phyloP scores from a whole-genome alignment of 1,284 basidiomycete genomes.

The Earliella scabrosa region DNA sequence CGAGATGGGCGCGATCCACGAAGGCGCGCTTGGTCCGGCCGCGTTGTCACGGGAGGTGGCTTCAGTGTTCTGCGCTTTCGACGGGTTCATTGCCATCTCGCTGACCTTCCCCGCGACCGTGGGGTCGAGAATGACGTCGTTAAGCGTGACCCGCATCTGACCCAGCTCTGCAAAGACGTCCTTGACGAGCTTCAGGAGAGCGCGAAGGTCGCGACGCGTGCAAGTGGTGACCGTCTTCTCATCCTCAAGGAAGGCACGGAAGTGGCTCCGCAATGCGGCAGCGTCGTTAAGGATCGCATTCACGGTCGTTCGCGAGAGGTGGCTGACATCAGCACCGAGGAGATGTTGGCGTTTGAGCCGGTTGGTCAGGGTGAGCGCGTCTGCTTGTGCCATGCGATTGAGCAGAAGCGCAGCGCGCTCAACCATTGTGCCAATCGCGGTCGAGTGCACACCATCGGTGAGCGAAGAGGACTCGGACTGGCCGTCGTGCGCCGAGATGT shows the following conservation, averaged over 20 bases:
- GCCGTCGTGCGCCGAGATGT: constrained; percentile 54
- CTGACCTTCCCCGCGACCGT: constrained; percentile 73
- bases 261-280: constrained; percentile 72
- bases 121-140: constrained; percentile 92
- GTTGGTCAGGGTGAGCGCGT: constrained; percentile 87
- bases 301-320: constrained; percentile 87
- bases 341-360: constrained; percentile 92
- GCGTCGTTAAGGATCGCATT: constrained; percentile 78
- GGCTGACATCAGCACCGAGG: constrained; percentile 81
- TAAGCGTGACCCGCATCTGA: constrained; percentile 81
- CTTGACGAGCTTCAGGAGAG: constrained; percentile 84
- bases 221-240: constrained; percentile 68
- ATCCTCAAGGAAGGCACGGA: constrained; percentile 75
- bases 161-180: constrained; percentile 88
- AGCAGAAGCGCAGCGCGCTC: constrained; percentile 75
- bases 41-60: constrained; percentile 35
- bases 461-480: constrained; percentile 73
- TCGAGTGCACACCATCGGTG: constrained; percentile 48
- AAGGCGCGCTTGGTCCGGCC: constrained; percentile 40
- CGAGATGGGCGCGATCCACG: constrained; percentile 85
- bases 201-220: constrained; percentile 82
- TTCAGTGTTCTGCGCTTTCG: constrained; percentile 49
- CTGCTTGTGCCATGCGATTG: constrained; percentile 77
- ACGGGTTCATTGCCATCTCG: constrained; percentile 70
- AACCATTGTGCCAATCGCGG: constrained; percentile 64